phyloP scores from a whole-genome alignment of 148 eudicot genomes.

The Rhododendron simsii region DNA sequence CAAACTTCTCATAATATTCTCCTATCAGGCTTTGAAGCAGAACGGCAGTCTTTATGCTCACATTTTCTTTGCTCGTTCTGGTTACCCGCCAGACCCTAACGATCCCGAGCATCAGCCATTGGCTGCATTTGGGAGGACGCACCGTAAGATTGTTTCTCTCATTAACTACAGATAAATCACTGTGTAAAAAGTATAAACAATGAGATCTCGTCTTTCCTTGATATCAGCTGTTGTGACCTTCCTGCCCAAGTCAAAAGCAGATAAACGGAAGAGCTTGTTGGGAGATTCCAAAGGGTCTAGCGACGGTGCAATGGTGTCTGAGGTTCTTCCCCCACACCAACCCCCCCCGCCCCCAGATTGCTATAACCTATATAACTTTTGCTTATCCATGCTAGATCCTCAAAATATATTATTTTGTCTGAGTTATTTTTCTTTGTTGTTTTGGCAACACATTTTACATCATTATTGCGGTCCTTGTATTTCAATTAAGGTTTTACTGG shows the following conservation, averaged over 20 bases:
- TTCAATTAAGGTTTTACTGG: not conserved
- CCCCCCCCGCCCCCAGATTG: not conserved
- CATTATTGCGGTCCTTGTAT: not conserved
- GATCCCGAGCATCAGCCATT: constrained; percentile 86
- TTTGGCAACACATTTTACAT: not conserved
- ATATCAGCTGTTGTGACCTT: constrained; percentile 67
- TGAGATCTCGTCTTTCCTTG: constrained; percentile 5
- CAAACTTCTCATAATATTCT: constrained; percentile 1
- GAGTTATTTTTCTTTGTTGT: not conserved
- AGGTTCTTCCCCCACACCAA: constrained; percentile 31
- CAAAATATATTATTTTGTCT: not conserved
- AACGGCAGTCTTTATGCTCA: constrained; percentile 93
- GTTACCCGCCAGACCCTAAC: constrained; percentile 82
- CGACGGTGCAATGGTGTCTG: constrained; percentile 36
- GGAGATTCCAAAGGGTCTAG: constrained; percentile 41
- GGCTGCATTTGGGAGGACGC: constrained; percentile 78
- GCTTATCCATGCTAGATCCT: not conserved
- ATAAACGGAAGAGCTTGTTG: constrained; percentile 74
- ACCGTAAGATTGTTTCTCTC: constrained; percentile 44
- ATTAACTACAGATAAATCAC: not conserved
- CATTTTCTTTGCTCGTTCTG: constrained; percentile 87
- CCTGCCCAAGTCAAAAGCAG: constrained; percentile 79
- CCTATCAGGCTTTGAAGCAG: constrained; percentile 71
- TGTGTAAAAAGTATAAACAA: not conserved
- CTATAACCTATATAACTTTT: not conserved